Base-by-base conservation (phyloP, 169 alveolate species). In the Plasmodium ovale region DNA sequence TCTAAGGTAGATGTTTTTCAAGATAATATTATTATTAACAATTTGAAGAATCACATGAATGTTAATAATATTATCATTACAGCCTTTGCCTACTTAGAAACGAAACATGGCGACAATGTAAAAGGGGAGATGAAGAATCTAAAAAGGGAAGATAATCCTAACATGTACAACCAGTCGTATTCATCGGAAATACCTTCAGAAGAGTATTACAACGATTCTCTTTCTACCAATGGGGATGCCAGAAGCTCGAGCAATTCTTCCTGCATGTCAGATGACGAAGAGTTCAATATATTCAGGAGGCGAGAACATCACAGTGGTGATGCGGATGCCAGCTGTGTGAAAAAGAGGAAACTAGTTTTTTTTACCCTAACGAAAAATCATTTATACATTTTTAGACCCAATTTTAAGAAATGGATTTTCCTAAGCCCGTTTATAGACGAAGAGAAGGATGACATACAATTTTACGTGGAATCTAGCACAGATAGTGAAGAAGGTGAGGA, bases 331-430 rank as follows among this genome's bases (percentile, higher is more conserved):
- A 49, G 65, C 27, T 49, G 39, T 23, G 68, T 37, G n/a, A 68
- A 47, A 59, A 84, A 68, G 47, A 51, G 85, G 25, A 68, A 35
- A 84, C 49, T 84, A 29, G 25, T 84, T 37, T 69, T 84, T 31
- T 68, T 84, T 62, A 87, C 68, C 35, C 53, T 84, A 68, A 68
- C 91, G 23, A 84, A 84, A 68, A 84, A 84, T 54, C 91, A 84
- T 84, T 54, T 84, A 68, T 84, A 84, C 49, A 37, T 84, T 19
- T 84, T 84, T 33, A 84, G 68, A 84, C 14, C 53, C 6, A 51
- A 69, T 67, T 84, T 68, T 84, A 84, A 68, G 27, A 35, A 84
- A 2, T 84, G 91, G 91, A 51, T 84, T 51, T 84, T 70, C 68
- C 33, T 84, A 69, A 84, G 87, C 58, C 91, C 91, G 54, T 84